A percentile compares a stretch with the other conserved stretches of the same genome.
Conservation (phyloP, 139 green algal genomes). For the Auxenochlorella protothecoides region DNA sequence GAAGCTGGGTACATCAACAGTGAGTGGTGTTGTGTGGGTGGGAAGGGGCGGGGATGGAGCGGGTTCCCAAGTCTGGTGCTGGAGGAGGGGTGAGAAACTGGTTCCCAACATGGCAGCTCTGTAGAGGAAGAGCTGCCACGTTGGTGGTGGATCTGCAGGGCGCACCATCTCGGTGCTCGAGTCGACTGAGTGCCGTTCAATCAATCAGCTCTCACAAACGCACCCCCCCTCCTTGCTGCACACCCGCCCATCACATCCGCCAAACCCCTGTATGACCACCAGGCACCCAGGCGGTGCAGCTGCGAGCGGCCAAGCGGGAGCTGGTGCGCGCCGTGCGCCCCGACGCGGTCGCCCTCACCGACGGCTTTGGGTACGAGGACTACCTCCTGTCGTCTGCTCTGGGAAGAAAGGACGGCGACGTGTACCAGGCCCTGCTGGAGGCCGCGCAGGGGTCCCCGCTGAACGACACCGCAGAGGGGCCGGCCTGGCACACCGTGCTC, state of each 20-base stretch:
- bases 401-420: constrained; percentile 65
- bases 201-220: background rate
- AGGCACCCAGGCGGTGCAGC: constrained; percentile 38
- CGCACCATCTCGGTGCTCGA: too few relatives aligned
- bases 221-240: background rate
- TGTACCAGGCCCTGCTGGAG: constrained; percentile 69
- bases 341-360: constrained; percentile 74
- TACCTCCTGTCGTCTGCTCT: constrained; percentile 73
- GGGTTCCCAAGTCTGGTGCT: too few relatives aligned
- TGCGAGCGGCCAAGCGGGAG: constrained; percentile 37
- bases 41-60: too few relatives aligned
- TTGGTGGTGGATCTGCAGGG: too few relatives aligned
- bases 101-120: too few relatives aligned
- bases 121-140: too few relatives aligned
- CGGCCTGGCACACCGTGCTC: constrained; percentile 67
- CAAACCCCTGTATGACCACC: background rate
- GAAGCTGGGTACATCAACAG: constrained; percentile 52
- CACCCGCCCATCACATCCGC: too few relatives aligned
- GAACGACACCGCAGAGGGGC: constrained; percentile 72
- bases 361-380: constrained; percentile 72
- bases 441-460: constrained; percentile 63
- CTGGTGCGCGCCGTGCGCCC: constrained; percentile 56
- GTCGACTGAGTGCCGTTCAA: too few relatives aligned
- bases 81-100: too few relatives aligned
- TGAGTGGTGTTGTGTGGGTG: background rate